Percentiles rank a stretch among this genome's conserved stretches.
Evolutionary conservation across 148 eudicot species (phyloP).

Genomic region (Diospyros lotus): DNA sequence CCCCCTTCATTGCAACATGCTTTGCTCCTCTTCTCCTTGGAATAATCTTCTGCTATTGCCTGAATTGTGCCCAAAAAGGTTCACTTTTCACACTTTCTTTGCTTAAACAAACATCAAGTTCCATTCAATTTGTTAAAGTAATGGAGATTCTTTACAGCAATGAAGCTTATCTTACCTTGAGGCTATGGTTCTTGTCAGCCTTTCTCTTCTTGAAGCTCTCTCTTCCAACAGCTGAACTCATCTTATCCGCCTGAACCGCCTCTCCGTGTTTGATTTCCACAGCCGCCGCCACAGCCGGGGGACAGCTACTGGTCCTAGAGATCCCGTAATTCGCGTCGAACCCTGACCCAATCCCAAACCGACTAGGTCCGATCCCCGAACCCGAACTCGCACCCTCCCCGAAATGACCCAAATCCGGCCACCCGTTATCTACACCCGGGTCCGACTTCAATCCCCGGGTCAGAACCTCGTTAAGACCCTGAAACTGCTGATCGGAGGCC

Average conservation of each 20-base stretch:
- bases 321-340: slow-evolving; percentile 37
- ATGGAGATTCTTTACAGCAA: background rate
- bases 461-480: slow-evolving; percentile 23
- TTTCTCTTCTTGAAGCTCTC: slow-evolving; percentile 81
- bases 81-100: background rate
- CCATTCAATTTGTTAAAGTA: background rate
- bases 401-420: slow-evolving; percentile 39
- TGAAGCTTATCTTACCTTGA: slow-evolving; percentile 32
- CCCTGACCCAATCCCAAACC: slow-evolving; percentile 21
- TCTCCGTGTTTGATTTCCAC: slow-evolving; percentile 21
- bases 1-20: slow-evolving; percentile 45
- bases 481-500: slow-evolving; percentile 15
- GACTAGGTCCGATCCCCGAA: slow-evolving; percentile 16
- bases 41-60: slow-evolving; percentile 43
- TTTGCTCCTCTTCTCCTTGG: slow-evolving; percentile 48
- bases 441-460: slow-evolving; percentile 48
- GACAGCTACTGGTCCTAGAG: slow-evolving; percentile 51
- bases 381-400: slow-evolving; percentile 17
- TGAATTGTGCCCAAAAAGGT: slow-evolving; percentile 15
- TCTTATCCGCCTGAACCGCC: slow-evolving; percentile 25
- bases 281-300: slow-evolving; percentile 27
- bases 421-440: slow-evolving; percentile 51
- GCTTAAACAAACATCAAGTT: background rate
- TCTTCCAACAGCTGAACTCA: slow-evolving; percentile 30
- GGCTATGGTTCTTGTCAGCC: slow-evolving; percentile 39